Evolutionary conservation across 495 filamentous ascomycete genomes (phyloP).

Genomic region (Neurospora pannonica): DNA sequence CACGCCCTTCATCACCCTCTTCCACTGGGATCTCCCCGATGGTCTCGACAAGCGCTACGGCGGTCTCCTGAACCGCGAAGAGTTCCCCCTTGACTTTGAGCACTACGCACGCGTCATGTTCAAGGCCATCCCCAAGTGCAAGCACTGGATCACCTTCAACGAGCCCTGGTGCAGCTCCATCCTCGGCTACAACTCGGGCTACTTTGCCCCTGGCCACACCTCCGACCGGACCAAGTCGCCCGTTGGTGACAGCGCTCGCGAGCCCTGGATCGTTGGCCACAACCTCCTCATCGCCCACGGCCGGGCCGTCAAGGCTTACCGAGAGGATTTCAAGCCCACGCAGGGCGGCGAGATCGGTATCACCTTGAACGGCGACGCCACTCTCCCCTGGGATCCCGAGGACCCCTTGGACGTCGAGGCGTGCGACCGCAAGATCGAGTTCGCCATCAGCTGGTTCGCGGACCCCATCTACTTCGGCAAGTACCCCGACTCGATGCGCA

Average conservation of each 20-base stretch:
- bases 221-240: constrained; percentile 46
- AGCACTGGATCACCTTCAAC: constrained; percentile 60
- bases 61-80: constrained; percentile 47
- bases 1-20: constrained; percentile 51
- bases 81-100: constrained; percentile 52
- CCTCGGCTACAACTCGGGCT: constrained; percentile 49
- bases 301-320: constrained; percentile 54
- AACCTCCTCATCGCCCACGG: constrained; percentile 51
- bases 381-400: constrained; percentile 47
- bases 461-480: constrained; percentile 69
- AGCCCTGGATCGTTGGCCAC: constrained; percentile 55
- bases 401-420: constrained; percentile 50
- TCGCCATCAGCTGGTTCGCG: constrained; percentile 58
- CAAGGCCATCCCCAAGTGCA: constrained; percentile 49
- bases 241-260: constrained; percentile 46
- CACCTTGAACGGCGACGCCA: constrained; percentile 54
- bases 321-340: constrained; percentile 55
- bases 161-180: constrained; percentile 55
- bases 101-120: constrained; percentile 50
- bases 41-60: constrained; percentile 53
- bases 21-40: constrained; percentile 57
- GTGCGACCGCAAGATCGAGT: constrained; percentile 55
- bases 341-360: constrained; percentile 53
- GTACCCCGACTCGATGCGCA: constrained; percentile 67
- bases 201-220: constrained; percentile 51